These are phyloP conservation scores for Coemansia sp. DNA, from an alignment of 371 early-diverging fungal species.

Conservation along the genomic window DNA sequence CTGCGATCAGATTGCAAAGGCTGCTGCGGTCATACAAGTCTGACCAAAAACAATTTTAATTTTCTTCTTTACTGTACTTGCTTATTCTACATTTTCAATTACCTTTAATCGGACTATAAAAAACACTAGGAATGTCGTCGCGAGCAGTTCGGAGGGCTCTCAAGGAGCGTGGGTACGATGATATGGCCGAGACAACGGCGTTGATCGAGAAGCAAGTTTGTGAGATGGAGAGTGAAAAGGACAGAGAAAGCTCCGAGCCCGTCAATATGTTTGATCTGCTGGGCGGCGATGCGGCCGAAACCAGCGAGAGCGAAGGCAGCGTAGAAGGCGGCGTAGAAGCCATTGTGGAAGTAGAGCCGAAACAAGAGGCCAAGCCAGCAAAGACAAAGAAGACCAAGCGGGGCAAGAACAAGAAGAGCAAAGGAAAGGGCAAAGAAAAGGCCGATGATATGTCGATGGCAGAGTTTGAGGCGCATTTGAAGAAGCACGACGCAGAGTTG, in stretches of 20 bases:
- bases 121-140: slow-evolving; percentile 43
- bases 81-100: not conserved
- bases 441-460: slow-evolving; percentile 30
- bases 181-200: slow-evolving; percentile 37
- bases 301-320: slow-evolving; percentile 28
- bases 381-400: too few relatives aligned
- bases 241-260: slow-evolving; percentile 47
- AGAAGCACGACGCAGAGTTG: slow-evolving; percentile 6
- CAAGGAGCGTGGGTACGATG: slow-evolving; percentile 52
- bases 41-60: too few relatives aligned
- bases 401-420: slow-evolving; percentile 57
- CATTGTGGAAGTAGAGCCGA: slow-evolving; percentile 7
- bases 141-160: slow-evolving; percentile 46
- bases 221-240: slow-evolving; percentile 15
- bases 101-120: too few relatives aligned
- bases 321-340: not conserved
- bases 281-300: slow-evolving; percentile 51
- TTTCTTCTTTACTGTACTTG: not conserved
- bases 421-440: slow-evolving; percentile 52
- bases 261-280: slow-evolving; percentile 68
- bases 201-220: slow-evolving; percentile 20
- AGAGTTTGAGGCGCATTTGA: slow-evolving; percentile 43
- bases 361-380: slow-evolving; percentile 20
- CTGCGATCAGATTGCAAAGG: too few relatives aligned
- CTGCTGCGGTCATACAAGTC: too few relatives aligned